These are phyloP conservation scores for Adansonia madagascariensis DNA, from an alignment of 441 rosid genomes.

Conservation along the genomic window DNA sequence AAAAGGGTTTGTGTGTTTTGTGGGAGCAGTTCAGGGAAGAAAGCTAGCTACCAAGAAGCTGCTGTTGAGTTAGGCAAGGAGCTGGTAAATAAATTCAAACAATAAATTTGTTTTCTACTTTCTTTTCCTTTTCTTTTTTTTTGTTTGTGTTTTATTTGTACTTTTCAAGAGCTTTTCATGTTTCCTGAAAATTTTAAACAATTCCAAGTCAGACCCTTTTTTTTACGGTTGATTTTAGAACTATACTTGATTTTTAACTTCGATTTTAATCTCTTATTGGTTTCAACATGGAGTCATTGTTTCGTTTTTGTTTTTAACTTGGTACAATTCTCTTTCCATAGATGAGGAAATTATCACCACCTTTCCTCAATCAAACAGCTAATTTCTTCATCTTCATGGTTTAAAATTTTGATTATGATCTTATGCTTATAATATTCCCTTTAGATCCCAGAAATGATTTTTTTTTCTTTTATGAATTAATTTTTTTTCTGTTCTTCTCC, in stretches of 20 bases:
- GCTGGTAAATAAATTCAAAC: slow-evolving; percentile 50
- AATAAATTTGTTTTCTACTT: background rate
- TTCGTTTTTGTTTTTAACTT: background rate
- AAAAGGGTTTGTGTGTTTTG: slow-evolving; percentile 89
- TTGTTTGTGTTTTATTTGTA: background rate
- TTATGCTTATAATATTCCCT: background rate
- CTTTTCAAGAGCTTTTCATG: background rate
- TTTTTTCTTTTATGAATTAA: background rate
- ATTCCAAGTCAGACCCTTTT: slow-evolving; percentile 1
- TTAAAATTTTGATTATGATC: background rate
- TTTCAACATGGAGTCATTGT: background rate
- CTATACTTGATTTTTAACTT: background rate
- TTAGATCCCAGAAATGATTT: background rate
- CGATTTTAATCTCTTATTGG: background rate
- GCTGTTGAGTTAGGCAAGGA: slow-evolving; percentile 83
- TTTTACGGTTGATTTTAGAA: background rate
- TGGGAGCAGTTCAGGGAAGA: slow-evolving; percentile 90
- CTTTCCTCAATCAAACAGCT: background rate
- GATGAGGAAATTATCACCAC: background rate
- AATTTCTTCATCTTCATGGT: background rate
- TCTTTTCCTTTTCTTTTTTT: background rate
- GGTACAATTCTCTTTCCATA: background rate
- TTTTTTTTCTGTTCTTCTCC: slow-evolving; percentile 15
- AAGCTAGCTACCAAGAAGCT: slow-evolving; percentile 87
- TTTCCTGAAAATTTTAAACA: background rate